Evolutionary conservation across 202 grass and related monocot genomes (phyloP).

Genomic region (Zizania palustris): DNA sequence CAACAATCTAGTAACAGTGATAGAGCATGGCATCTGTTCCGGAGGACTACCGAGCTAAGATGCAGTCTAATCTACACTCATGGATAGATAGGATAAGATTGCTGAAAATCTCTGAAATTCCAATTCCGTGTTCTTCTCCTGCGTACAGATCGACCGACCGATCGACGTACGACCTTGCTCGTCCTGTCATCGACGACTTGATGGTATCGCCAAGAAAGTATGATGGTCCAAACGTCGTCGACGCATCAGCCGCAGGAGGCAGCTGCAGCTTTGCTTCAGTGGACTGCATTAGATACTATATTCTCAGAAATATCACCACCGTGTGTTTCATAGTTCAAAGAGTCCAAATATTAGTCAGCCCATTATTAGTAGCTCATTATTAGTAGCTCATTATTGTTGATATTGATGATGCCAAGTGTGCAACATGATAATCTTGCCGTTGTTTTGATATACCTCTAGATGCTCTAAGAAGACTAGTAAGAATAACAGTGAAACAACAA

Average conservation of each 20-base stretch:
- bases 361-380: too few species aligned
- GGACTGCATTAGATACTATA: constrained; percentile 1
- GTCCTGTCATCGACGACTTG: neutral
- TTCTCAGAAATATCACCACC: neutral
- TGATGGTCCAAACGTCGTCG: neutral
- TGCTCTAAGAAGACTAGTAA: too few species aligned
- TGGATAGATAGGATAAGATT: constrained; percentile 18
- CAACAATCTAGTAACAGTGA: neutral
- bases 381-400: too few species aligned
- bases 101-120: constrained; percentile 5
- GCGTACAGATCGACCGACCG: too few species aligned
- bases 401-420: too few species aligned
- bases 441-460: too few species aligned
- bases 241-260: neutral
- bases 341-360: too few species aligned
- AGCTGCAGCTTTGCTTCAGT: constrained; percentile 10
- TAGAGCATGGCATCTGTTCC: neutral
- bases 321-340: too few species aligned
- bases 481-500: too few species aligned
- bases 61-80: neutral
- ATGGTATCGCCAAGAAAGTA: neutral
- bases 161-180: too few species aligned
- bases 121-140: neutral
- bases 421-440: too few species aligned
- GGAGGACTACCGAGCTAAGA: neutral